phyloP scores from a whole-genome alignment of 2,329 filamentous ascomycete genomes.

The Ophiostoma tasmaniense region DNA sequence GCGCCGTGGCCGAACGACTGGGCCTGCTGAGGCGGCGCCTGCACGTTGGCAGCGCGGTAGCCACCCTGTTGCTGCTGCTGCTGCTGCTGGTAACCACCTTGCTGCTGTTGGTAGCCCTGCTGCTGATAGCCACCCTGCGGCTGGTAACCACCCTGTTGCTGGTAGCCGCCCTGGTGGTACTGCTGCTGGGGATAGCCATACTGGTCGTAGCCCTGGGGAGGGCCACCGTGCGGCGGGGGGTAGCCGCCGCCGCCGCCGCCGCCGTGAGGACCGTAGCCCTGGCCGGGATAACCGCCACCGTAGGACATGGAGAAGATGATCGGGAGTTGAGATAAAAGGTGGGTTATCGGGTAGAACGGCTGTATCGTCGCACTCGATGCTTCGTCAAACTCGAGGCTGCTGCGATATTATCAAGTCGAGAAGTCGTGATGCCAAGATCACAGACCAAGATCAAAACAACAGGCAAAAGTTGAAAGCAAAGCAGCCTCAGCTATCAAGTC shows the following conservation, averaged over 20 bases:
- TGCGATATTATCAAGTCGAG: not conserved
- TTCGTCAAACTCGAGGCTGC: not conserved
- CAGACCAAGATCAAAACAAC: not conserved
- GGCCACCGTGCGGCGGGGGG: constrained; percentile 12
- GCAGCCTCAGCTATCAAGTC: not conserved
- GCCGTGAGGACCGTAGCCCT: constrained; percentile 22
- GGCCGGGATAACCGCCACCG: constrained; percentile 22
- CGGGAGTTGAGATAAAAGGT: not conserved
- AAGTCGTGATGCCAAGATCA: not conserved
- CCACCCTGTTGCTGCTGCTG: constrained; percentile 13
- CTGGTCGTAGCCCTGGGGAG: constrained; percentile 19
- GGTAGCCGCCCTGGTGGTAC: constrained; percentile 13
- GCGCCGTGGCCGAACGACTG: constrained; percentile 61
- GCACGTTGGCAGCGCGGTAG: constrained; percentile 21
- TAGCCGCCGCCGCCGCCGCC: constrained; percentile 15
- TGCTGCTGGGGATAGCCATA: constrained; percentile 18
- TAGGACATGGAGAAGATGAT: constrained; percentile 11
- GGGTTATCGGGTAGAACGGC: not conserved
- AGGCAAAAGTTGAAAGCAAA: not conserved
- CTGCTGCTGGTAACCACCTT: constrained; percentile 16
- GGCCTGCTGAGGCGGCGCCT: constrained; percentile 40
- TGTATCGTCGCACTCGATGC: not conserved
- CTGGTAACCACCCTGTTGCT: constrained; percentile 11
- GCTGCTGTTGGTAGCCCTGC: constrained; percentile 12
- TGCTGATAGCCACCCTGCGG: constrained; percentile 15